Evolutionary conservation across 2,329 filamentous ascomycete species (phyloP).

Genomic region (Pezicula carpinea): DNA sequence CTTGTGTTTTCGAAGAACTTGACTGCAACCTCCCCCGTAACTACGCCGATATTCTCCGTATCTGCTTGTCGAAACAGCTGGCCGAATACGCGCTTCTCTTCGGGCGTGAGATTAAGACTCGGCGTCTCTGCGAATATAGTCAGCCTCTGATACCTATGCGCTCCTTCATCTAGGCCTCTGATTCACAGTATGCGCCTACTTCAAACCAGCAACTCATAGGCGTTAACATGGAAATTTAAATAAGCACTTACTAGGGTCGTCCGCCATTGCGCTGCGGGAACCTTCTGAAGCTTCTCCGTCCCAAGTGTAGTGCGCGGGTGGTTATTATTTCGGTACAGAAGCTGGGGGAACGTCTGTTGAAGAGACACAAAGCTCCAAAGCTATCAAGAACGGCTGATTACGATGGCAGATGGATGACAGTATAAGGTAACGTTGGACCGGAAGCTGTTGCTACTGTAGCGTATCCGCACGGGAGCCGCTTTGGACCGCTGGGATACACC

Average conservation of each 20-base stretch:
- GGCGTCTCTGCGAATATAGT: slow-evolving; percentile 44
- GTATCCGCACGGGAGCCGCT: background rate
- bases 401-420: background rate
- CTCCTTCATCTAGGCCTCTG: background rate
- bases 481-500: background rate
- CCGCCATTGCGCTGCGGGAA: slow-evolving; percentile 24
- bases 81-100: slow-evolving; percentile 91
- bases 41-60: slow-evolving; percentile 83
- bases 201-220: background rate
- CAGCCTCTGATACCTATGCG: slow-evolving; percentile 9
- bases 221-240: slow-evolving; percentile 59
- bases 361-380: slow-evolving; percentile 7
- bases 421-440: background rate
- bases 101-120: slow-evolving; percentile 78
- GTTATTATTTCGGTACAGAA: slow-evolving; percentile 8
- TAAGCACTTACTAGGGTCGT: slow-evolving; percentile 29
- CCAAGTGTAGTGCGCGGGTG: slow-evolving; percentile 1
- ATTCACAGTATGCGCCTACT: background rate
- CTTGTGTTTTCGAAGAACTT: slow-evolving; percentile 97
- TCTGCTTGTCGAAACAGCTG: slow-evolving; percentile 93
- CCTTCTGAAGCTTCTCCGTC: slow-evolving; percentile 5
- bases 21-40: slow-evolving; percentile 93
- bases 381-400: slow-evolving; percentile 7
- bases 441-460: background rate
- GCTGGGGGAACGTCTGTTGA: slow-evolving; percentile 11